phyloP scores from a whole-genome alignment of 2,329 filamentous ascomycete genomes.

The Cladosporium sp. region DNA sequence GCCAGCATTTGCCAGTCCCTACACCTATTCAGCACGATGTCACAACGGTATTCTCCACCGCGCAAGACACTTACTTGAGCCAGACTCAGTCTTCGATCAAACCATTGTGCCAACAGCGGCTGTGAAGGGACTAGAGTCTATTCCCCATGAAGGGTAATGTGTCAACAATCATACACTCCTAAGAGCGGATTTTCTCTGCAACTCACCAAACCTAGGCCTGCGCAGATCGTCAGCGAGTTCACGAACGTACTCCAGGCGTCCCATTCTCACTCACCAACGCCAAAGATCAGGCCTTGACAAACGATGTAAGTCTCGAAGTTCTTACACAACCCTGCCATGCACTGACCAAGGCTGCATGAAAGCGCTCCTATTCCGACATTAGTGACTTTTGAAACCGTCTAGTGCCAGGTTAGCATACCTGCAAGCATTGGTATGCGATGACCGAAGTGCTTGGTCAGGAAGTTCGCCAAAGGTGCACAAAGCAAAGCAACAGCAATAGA shows the following conservation, averaged over 20 bases:
- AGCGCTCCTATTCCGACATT: not conserved
- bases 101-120: constrained; percentile 7
- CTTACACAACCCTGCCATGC: constrained; percentile 1
- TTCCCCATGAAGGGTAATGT: not conserved
- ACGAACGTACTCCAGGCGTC: too few species aligned
- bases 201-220: constrained; percentile 7
- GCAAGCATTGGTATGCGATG: not conserved
- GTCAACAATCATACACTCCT: not conserved
- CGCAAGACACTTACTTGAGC: constrained; percentile 1
- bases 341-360: constrained; percentile 6
- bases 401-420: not conserved
- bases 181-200: too few species aligned
- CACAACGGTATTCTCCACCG: too few species aligned
- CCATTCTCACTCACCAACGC: not conserved
- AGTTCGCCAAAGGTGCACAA: constrained; percentile 2
- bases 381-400: too few species aligned
- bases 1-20: constrained; percentile 2
- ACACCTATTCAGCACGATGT: not conserved
- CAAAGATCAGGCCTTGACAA: constrained; percentile 2
- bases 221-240: not conserved
- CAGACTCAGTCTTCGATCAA: constrained; percentile 1
- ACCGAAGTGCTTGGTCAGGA: constrained; percentile 3
- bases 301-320: not conserved
- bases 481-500: constrained; percentile 32
- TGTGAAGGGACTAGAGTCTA: constrained; percentile 4